A percentile compares a stretch with the other conserved stretches of the same genome.
phyloP scores from a whole-genome alignment of 2,329 filamentous ascomycete species.

The Ascochyta fabae region DNA sequence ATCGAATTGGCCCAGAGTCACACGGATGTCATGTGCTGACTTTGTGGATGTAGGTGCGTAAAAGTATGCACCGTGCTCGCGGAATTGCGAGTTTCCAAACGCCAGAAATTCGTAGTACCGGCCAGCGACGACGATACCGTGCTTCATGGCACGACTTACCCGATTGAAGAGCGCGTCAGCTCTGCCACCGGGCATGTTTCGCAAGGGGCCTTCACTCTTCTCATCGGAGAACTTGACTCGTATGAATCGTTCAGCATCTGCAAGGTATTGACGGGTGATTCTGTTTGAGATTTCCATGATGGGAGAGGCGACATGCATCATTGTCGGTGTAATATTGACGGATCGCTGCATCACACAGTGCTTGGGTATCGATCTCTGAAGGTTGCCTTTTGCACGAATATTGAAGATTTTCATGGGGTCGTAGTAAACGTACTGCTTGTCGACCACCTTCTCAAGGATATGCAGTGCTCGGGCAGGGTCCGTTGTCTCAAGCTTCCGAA shows the following conservation, averaged over 20 bases:
- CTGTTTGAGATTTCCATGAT: slow-evolving; percentile 87
- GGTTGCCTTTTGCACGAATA: slow-evolving; percentile 41
- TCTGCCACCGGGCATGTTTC: slow-evolving; percentile 38
- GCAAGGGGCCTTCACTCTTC: slow-evolving; percentile 56
- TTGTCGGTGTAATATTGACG: slow-evolving; percentile 82
- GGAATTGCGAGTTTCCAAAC: slow-evolving; percentile 93
- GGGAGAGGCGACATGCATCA: slow-evolving; percentile 78
- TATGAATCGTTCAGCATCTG: slow-evolving; percentile 79
- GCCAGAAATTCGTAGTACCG: slow-evolving; percentile 88
- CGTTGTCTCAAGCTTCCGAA: slow-evolving; percentile 64
- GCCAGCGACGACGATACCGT: slow-evolving; percentile 83
- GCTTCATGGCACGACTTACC: slow-evolving; percentile 71
- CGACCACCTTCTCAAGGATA: slow-evolving; percentile 76
- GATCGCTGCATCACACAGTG: slow-evolving; percentile 80
- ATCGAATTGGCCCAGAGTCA: slow-evolving; percentile 85
- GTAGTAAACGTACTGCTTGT: slow-evolving; percentile 66
- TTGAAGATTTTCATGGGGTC: slow-evolving; percentile 78
- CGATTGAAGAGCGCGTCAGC: slow-evolving; percentile 71
- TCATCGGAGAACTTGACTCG: slow-evolving; percentile 92
- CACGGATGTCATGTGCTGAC: slow-evolving; percentile 77
- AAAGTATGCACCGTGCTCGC: slow-evolving; percentile 91
- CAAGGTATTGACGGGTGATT: slow-evolving; percentile 74
- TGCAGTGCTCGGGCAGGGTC: slow-evolving; percentile 63
- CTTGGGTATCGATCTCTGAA: slow-evolving; percentile 61
- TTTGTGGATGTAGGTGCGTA: slow-evolving; percentile 75